These are phyloP conservation scores for Barnettozyma sp. DNA, from an alignment of 805 yeast genomes.

Conservation along the genomic window DNA sequence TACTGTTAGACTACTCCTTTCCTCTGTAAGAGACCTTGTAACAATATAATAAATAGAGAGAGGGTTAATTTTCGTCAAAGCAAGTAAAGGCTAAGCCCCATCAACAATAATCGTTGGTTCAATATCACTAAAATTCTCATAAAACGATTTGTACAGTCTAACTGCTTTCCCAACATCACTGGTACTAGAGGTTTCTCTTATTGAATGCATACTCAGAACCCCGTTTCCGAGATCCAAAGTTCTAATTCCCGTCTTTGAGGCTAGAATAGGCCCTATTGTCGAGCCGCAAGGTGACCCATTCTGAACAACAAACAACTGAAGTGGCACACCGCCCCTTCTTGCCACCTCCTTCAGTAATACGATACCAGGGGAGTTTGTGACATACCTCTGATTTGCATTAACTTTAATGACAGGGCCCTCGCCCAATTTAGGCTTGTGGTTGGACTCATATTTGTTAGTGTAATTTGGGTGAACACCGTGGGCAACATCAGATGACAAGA, in stretches of 20 bases:
- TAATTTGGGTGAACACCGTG: conserved; percentile 97
- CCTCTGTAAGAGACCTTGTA: too few species aligned
- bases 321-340: conserved; percentile 59
- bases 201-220: conserved; percentile 88
- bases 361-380: conserved; percentile 88
- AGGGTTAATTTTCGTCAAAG: not conserved
- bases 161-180: conserved; percentile 61
- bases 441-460: conserved; percentile 61
- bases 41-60: not conserved
- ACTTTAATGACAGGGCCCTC: conserved; percentile 89
- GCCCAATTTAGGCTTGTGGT: conserved; percentile 77
- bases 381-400: conserved; percentile 93
- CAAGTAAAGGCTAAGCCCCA: conserved; percentile 9
- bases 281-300: conserved; percentile 95
- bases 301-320: conserved; percentile 88
- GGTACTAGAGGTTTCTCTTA: conserved; percentile 86
- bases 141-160: conserved; percentile 56
- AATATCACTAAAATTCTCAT: conserved; percentile 36
- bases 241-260: conserved; percentile 80
- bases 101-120: conserved; percentile 40
- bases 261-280: conserved; percentile 91
- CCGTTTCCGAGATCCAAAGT: conserved; percentile 90
- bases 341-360: conserved; percentile 72
- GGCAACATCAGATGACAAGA: conserved; percentile 92
- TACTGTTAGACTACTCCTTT: too few species aligned